Evolutionary conservation across 106 monocot genomes (phyloP).

Genomic region (Posidonia australis): DNA sequence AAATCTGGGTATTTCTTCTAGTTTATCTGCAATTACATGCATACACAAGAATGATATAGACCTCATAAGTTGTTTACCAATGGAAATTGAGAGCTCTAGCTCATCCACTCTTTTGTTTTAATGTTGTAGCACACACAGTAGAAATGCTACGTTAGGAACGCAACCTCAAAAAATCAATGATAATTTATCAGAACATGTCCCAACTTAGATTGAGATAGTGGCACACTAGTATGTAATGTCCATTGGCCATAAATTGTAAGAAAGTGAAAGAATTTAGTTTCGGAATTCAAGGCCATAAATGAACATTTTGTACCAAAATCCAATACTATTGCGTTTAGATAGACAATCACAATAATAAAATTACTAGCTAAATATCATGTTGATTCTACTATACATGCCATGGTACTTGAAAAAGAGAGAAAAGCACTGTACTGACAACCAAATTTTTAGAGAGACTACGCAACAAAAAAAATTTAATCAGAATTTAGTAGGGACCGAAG

Average conservation of each 20-base stretch:
- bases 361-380: background rate
- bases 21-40: conserved; percentile 44
- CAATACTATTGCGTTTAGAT: no score
- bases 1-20: conserved; percentile 91
- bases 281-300: no score
- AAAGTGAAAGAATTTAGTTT: no score
- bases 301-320: no score
- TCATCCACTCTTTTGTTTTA: conserved; percentile 90
- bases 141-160: conserved; percentile 78
- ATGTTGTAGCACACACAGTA: conserved; percentile 88
- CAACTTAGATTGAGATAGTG: no score
- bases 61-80: no score
- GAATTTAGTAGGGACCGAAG: no score
- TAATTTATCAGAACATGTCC: background rate
- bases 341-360: no score
- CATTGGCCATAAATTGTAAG: no score
- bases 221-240: no score
- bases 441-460: conserved; percentile 33
- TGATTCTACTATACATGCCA: conserved; percentile 52
- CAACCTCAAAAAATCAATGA: conserved; percentile 25
- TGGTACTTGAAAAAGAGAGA: conserved; percentile 54
- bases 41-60: background rate
- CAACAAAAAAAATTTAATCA: conserved; percentile 24
- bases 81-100: background rate
- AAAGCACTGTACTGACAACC: conserved; percentile 62